Conservation (phyloP, 106 monocot species). For the Platanthera zijinensis region DNA sequence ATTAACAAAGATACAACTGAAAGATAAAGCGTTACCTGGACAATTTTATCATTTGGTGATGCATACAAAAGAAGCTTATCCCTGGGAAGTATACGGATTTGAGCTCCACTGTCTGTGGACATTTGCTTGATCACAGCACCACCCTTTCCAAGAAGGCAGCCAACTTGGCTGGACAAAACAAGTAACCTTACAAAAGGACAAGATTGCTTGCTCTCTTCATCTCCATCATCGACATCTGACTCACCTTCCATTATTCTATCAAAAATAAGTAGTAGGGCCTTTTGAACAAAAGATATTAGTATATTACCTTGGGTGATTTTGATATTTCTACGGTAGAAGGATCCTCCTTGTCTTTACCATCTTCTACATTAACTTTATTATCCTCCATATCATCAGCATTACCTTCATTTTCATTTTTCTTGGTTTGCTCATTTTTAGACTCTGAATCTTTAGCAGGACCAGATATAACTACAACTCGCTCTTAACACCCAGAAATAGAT, state of each 20-base stretch:
- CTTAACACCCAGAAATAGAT: constrained; percentile 59
- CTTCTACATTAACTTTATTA: constrained; percentile 16
- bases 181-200: constrained; percentile 51
- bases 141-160: too few relatives aligned
- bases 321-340: constrained; percentile 16
- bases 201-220: constrained; percentile 26
- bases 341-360: constrained; percentile 21
- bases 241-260: constrained; percentile 67
- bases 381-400: constrained; percentile 18
- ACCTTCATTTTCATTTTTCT: constrained; percentile 15
- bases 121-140: too few relatives aligned
- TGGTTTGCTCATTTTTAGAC: constrained; percentile 16
- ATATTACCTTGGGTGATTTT: constrained; percentile 30
- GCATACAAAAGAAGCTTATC: too few relatives aligned
- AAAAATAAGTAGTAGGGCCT: constrained; percentile 73
- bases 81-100: too few relatives aligned
- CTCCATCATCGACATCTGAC: constrained; percentile 32
- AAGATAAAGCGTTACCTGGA: constrained; percentile 52
- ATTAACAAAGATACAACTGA: neutral
- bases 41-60: constrained; percentile 56
- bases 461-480: constrained; percentile 68
- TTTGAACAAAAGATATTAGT: constrained; percentile 59
- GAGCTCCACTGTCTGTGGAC: too few relatives aligned
- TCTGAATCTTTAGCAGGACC: constrained; percentile 41
- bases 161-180: constrained; percentile 69